Evolutionary conservation across 2,329 filamentous ascomycete genomes (phyloP), one percentile per base, ranked within the genome.

Genomic region (Cordyceps tenuipes): DNA sequence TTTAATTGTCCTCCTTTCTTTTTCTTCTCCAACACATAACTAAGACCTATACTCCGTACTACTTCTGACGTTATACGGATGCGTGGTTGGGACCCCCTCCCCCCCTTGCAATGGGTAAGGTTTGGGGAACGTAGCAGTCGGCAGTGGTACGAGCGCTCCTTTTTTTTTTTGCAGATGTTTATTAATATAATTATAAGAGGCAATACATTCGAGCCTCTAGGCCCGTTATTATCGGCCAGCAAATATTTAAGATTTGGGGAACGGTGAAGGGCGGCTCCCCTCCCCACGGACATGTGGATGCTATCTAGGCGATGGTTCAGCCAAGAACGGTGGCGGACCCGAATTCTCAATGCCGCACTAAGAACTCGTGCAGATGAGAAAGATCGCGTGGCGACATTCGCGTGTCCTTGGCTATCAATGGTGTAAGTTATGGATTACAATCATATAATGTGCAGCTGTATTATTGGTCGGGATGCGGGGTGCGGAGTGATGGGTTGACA

Each of bases 111-210:
- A 46, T 58, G 56, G 56, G 56, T 58, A 58, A 58, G 56, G 56
- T 58, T 57, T 50, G 19, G 17, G 26, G 29, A 36, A 36, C 12
- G 26, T 10, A 15, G 1, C 43, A 17, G 44, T 29, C 29, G 44
- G 1, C 26, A 10, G 19, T 57, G 54, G 43, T n/a, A 36, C n/a
- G 10, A 2, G 7, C 29, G 5, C 29, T 3, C 5, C 15, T 29
- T 23, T 21, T 17, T n/a, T 26, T 51, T 58, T 58, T 34, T 58
- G 56, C 56, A 41, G 47, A 58, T 58, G 56, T 58, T 50, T 29
- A 23, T 3, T 23, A 23, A 23, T 23, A 15, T 29, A 23, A 23
- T 23, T 3, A 23, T 23, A 15, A 43, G 6, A 43, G 15, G 6
- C 13, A 43, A 43, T 36, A 36, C 23, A 23, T 23, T 43, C 39